These are phyloP conservation scores for Roridomyces roridus DNA, from an alignment of 768 basidiomycete species.

Conservation along the genomic window DNA sequence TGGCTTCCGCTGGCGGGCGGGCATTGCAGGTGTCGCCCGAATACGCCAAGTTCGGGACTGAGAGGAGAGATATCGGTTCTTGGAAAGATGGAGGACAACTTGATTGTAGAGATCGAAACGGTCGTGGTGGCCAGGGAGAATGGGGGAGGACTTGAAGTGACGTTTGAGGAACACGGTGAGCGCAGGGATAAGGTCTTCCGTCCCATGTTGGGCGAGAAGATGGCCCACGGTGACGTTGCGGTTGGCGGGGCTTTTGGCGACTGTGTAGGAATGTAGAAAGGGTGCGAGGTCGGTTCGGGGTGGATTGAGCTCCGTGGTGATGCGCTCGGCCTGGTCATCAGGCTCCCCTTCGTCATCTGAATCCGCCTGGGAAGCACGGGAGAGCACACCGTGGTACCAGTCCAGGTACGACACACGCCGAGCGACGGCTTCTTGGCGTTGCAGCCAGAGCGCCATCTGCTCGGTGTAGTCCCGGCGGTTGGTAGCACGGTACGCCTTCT, in stretches of 20 bases:
- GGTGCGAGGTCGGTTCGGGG: background rate
- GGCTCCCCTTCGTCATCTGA: conserved; percentile 4
- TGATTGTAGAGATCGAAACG: conserved; percentile 4
- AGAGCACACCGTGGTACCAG: conserved; percentile 20
- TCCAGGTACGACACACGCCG: conserved; percentile 24
- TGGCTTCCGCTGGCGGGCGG: conserved; percentile 3
- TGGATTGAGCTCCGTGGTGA: background rate
- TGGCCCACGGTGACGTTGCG: background rate
- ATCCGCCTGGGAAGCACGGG: background rate
- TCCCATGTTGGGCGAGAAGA: background rate
- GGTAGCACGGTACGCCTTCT: background rate
- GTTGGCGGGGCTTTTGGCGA: background rate
- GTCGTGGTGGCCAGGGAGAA: background rate
- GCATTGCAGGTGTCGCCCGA: background rate
- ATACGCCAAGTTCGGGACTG: conserved; percentile 1
- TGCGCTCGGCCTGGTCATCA: background rate
- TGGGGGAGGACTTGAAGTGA: background rate
- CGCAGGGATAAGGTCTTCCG: conserved; percentile 1
- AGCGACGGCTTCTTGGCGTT: conserved; percentile 33
- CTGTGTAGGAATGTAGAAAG: background rate
- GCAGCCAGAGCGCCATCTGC: conserved; percentile 40
- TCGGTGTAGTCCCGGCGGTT: conserved; percentile 9
- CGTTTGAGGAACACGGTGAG: conserved; percentile 1
- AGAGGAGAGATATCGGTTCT: background rate
- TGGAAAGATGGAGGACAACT: background rate